Evolutionary conservation across 257 asterid species (phyloP), one percentile per base, ranked within the genome.

Genomic region (Solanum ossicruentum): DNA sequence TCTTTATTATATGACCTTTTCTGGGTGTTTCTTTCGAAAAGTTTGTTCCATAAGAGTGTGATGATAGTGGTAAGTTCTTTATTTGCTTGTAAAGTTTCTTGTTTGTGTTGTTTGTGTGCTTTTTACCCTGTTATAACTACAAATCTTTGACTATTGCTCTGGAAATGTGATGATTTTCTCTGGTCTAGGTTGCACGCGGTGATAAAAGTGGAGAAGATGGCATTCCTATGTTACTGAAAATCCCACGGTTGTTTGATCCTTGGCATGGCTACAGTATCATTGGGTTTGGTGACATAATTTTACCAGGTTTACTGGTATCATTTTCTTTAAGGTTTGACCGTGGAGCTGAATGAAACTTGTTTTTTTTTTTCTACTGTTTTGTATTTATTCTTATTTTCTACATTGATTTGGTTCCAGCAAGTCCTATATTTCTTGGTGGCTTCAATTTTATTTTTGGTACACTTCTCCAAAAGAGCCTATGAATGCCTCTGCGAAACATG

Each of bases 191-290:
- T 77, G 99, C 99, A 83, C 95, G 97, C 58, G 99, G 99, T 28
- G 99, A 94, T 83, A 95, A 93, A 90, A 95, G 97, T 83, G 99
- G 98, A 73, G 99, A 95, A 90, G 98, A 95, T 83, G 99, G 99
- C 63, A 95, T 95, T 26, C 99, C 99, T 1, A 95, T 95, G 99
- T 92, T 95, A 17, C 86, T 95, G 32, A 95, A 95, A 90, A 94
- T 95, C 81, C 99, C 99, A 57, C 90, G 99, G n/a, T 86, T 95
- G 96, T 94, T 92, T 88, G 98, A 95, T 89, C 98, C 98, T 60
- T 95, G 99, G 98, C 96, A 95, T 55, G 99, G 98, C 85, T 95
- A 92, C 87, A 95, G 99, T 86, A 91, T 95, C 57, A 94, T 95
- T 21, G 99, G 99, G 17, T 95, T 95, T 83, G 99, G 99, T 51